These are phyloP conservation scores for Solanum piurae DNA, from an alignment of 257 asterid species.

Conservation along the genomic window DNA sequence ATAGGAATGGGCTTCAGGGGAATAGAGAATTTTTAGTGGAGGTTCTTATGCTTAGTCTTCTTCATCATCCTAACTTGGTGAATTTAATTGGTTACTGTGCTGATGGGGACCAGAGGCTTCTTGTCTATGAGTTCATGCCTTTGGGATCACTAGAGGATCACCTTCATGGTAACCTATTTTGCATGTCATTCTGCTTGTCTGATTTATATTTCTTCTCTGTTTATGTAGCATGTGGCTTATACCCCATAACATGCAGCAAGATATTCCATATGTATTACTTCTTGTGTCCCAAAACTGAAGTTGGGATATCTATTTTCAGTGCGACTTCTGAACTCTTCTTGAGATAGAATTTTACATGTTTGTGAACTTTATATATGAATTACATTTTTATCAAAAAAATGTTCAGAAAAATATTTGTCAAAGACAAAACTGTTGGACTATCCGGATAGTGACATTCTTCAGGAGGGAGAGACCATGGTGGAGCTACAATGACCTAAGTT, in stretches of 20 bases:
- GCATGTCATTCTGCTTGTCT: neutral
- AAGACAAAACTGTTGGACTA: neutral
- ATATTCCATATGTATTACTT: neutral
- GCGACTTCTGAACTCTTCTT: neutral
- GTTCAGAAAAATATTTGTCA: neutral
- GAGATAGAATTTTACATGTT: neutral
- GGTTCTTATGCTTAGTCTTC: slow-evolving; percentile 97
- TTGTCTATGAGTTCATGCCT: slow-evolving; percentile 97
- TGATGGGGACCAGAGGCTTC: slow-evolving; percentile 98
- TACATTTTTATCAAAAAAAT: neutral
- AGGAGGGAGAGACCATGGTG: neutral
- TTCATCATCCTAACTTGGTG: slow-evolving; percentile 92
- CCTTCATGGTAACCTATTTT: slow-evolving; percentile 61
- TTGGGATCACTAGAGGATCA: slow-evolving; percentile 95
- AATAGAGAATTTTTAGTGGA: slow-evolving; percentile 93
- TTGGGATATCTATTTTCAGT: neutral
- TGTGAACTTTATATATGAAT: neutral
- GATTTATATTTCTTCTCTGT: neutral
- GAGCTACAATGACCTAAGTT: neutral
- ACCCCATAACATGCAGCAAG: neutral
- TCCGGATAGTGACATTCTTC: neutral
- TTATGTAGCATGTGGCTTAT: neutral
- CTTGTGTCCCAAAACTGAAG: neutral
- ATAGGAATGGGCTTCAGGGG: slow-evolving; percentile 98
- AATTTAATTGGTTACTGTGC: slow-evolving; percentile 93